These are phyloP conservation scores for Rhodotorula glutinis DNA, from an alignment of 1,284 basidiomycete genomes.

Conservation along the genomic window DNA sequence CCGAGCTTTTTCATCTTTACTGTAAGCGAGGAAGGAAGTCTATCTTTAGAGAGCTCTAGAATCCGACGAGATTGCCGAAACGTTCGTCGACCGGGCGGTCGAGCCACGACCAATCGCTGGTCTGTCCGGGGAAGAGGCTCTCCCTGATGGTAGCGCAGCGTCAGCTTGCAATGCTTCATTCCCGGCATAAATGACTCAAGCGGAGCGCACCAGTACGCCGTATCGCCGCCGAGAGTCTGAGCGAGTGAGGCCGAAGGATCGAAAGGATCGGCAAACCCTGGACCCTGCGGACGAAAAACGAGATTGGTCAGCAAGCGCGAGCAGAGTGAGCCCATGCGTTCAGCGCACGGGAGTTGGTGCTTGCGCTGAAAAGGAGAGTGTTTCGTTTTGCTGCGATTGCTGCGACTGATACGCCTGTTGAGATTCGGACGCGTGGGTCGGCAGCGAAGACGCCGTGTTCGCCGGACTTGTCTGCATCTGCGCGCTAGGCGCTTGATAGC, in stretches of 20 bases:
- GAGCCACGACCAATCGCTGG: constrained; percentile 13
- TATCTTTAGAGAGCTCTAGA: neutral
- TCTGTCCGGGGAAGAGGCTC: constrained; percentile 11
- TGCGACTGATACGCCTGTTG: no score
- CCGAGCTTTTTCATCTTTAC: no score
- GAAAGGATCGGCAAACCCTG: neutral
- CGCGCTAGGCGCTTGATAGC: neutral
- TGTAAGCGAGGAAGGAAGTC: neutral
- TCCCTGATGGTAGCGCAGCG: neutral
- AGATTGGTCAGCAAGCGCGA: no score
- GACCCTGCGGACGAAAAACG: no score
- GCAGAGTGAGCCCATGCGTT: no score
- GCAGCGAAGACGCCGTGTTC: neutral
- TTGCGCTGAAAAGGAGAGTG: neutral
- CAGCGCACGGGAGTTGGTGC: no score
- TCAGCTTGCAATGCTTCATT: no score
- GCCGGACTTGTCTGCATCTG: neutral
- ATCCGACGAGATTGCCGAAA: neutral
- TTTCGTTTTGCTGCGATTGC: neutral
- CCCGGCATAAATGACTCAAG: no score
- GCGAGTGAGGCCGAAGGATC: neutral
- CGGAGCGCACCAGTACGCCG: constrained; percentile 1
- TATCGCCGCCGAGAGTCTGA: neutral
- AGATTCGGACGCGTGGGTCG: neutral
- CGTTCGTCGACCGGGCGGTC: neutral